phyloP scores from a whole-genome alignment of 768 basidiomycete species.

The Dioszegia hungarica region DNA sequence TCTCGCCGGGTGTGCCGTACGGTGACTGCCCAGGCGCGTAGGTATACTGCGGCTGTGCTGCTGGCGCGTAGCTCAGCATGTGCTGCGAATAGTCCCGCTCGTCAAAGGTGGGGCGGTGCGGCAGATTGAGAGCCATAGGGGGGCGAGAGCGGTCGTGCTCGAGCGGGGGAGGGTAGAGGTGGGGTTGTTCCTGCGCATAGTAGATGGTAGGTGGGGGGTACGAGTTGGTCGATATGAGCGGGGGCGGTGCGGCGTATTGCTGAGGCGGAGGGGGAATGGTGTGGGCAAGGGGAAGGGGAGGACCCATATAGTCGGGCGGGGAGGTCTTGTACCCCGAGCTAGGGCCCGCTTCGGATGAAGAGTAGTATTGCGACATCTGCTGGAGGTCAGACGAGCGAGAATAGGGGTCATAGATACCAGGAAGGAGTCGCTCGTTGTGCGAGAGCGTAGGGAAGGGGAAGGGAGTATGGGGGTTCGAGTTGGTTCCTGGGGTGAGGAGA shows the following conservation, averaged over 20 bases:
- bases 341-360: background rate
- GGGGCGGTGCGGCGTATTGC: too few relatives aligned
- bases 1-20: conserved; percentile 3
- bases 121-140: background rate
- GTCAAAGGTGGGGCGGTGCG: background rate
- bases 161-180: background rate
- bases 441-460: background rate
- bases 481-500: background rate
- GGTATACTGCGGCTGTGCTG: too few relatives aligned
- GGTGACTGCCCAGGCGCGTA: too few relatives aligned
- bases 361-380: background rate
- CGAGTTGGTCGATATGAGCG: background rate
- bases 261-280: background rate
- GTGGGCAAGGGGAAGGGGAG: background rate
- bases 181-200: conserved; percentile 1
- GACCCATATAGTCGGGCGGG: background rate
- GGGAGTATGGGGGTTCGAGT: too few relatives aligned
- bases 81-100: too few relatives aligned
- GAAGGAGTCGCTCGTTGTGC: background rate
- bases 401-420: background rate
- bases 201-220: conserved; percentile 19
- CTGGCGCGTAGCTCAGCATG: too few relatives aligned
- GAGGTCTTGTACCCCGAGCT: background rate
- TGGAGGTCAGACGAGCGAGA: background rate
- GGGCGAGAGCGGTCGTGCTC: conserved; percentile 4